These are phyloP conservation scores for Panicum virgatum DNA, from an alignment of 202 grass and related monocot genomes.

Conservation along the genomic window DNA sequence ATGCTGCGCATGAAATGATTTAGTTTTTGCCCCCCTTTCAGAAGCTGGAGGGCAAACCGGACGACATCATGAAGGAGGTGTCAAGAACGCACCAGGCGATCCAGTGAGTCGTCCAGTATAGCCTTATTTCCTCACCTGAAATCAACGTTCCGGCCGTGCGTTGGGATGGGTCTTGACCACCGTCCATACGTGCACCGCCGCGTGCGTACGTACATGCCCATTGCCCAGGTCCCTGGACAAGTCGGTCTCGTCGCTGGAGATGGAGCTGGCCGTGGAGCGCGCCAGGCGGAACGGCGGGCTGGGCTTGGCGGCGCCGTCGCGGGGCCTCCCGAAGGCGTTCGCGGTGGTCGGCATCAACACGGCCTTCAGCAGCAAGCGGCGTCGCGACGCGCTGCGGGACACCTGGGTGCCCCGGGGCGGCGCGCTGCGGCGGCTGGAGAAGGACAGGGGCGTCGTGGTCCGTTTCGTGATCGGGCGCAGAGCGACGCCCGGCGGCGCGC, in stretches of 20 bases:
- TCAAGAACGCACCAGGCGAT: conserved; percentile 73
- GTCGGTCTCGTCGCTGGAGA: conserved; percentile 82
- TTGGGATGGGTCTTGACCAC: neutral
- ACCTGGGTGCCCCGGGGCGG: conserved; percentile 79
- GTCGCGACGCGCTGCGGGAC: conserved; percentile 74
- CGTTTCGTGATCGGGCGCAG: conserved; percentile 96
- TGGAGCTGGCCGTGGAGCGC: conserved; percentile 72
- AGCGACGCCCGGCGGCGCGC: conserved; percentile 51
- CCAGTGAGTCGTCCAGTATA: conserved; percentile 44
- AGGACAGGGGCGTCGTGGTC: conserved; percentile 79
- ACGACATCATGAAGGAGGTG: conserved; percentile 68
- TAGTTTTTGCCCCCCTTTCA: neutral
- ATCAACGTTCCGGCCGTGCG: neutral
- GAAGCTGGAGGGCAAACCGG: conserved; percentile 51
- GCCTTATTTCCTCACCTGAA: neutral
- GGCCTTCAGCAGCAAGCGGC: conserved; percentile 85
- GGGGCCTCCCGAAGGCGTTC: conserved; percentile 63
- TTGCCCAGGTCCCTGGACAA: conserved; percentile 71
- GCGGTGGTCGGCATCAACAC: conserved; percentile 92
- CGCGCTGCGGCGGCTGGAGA: conserved; percentile 65
- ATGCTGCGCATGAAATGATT: too few relatives aligned
- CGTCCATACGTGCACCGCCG: too few relatives aligned
- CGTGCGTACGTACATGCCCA: neutral
- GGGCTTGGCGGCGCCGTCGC: neutral
- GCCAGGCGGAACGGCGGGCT: conserved; percentile 50